Conservation (phyloP, 208 protist species). For the Wallacemonas sp. region DNA sequence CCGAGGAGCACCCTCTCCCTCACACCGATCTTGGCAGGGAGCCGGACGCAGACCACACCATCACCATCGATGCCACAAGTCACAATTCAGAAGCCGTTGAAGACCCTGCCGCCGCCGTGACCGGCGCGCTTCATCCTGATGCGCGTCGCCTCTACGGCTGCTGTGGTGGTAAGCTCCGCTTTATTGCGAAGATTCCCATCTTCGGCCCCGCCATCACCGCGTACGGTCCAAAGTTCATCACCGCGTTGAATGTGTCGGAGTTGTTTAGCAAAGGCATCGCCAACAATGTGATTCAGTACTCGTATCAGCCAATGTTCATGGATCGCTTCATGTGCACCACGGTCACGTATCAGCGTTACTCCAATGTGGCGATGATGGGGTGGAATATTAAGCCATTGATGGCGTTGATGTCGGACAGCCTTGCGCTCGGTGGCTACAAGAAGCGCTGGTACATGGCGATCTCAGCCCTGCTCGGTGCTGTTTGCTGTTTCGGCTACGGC, state of each 20-base stretch:
- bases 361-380: slow-evolving; percentile 24
- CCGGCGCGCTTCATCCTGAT: neutral
- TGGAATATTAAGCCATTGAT: slow-evolving; percentile 34
- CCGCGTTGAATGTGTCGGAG: slow-evolving; percentile 14
- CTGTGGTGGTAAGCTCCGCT: slow-evolving; percentile 18
- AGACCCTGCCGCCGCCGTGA: neutral
- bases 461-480: slow-evolving; percentile 17
- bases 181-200: slow-evolving; percentile 19
- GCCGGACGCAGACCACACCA: neutral
- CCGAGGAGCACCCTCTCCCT: neutral
- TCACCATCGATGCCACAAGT: neutral
- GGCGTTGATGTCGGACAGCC: slow-evolving; percentile 29
- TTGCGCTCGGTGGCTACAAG: slow-evolving; percentile 30
- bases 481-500: slow-evolving; percentile 17
- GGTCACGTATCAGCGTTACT: slow-evolving; percentile 27
- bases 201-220: slow-evolving; percentile 28
- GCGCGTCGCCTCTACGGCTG: neutral
- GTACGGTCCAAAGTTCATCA: slow-evolving; percentile 30
- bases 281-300: slow-evolving; percentile 26
- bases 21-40: neutral
- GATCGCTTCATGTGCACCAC: slow-evolving; percentile 16
- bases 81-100: neutral
- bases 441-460: slow-evolving; percentile 36
- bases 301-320: slow-evolving; percentile 34
- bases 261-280: slow-evolving; percentile 35